A percentile compares a stretch with the other conserved stretches of the same genome.
These are phyloP conservation scores for Coemansia sp. DNA, from an alignment of 192 early-diverging fungal genomes.

Conservation along the genomic window DNA sequence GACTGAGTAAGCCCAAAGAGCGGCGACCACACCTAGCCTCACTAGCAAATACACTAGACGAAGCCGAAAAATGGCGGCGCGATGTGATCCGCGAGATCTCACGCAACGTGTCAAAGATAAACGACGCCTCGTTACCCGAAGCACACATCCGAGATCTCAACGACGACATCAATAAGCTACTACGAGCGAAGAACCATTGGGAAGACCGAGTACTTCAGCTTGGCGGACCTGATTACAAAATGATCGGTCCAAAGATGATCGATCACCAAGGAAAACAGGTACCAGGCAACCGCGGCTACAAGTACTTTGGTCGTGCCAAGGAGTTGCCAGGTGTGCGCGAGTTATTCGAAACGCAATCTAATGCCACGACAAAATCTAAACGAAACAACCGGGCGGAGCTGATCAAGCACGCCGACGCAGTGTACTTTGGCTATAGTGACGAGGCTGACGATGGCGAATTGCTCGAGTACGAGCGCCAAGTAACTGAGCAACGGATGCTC, in stretches of 20 bases:
- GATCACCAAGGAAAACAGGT: slow-evolving; percentile 89
- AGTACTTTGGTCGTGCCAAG: slow-evolving; percentile 97
- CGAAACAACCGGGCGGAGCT: slow-evolving; percentile 71
- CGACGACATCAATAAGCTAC: slow-evolving; percentile 94
- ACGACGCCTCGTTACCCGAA: slow-evolving; percentile 88
- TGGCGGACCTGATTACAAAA: slow-evolving; percentile 92
- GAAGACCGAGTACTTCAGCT: slow-evolving; percentile 88
- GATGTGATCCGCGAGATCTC: slow-evolving; percentile 90
- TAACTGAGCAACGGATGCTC: slow-evolving; percentile 54
- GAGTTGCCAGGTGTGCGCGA: slow-evolving; percentile 94
- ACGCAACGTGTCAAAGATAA: slow-evolving; percentile 84
- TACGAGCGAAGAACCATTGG: slow-evolving; percentile 92
- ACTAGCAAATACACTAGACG: slow-evolving; percentile 67
- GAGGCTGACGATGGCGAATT: slow-evolving; percentile 85
- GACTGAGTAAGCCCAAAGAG: slow-evolving; percentile 65
- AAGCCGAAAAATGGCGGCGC: slow-evolving; percentile 91
- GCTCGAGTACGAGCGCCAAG: slow-evolving; percentile 74
- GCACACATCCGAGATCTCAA: slow-evolving; percentile 92
- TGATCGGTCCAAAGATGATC: slow-evolving; percentile 73
- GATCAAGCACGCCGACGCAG: slow-evolving; percentile 80
- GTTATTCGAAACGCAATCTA: slow-evolving; percentile 73
- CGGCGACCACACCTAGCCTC: slow-evolving; percentile 78
- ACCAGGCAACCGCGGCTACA: slow-evolving; percentile 89
- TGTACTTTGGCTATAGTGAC: slow-evolving; percentile 95
- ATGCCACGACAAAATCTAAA: slow-evolving; percentile 43